phyloP scores from a whole-genome alignment of 768 basidiomycete species.

The Leccinum fibrillosum region DNA sequence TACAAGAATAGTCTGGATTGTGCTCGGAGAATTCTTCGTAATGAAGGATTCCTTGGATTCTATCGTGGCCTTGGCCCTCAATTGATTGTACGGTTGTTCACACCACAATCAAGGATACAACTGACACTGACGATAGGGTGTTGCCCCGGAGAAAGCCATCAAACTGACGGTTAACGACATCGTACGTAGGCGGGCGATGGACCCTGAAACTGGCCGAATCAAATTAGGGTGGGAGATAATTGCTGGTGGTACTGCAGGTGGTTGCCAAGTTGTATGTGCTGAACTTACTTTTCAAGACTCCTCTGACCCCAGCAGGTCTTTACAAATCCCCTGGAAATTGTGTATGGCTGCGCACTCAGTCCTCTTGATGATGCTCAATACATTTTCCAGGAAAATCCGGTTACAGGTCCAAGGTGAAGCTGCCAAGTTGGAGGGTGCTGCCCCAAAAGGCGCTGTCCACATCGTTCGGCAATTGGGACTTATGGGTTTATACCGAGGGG shows the following conservation, averaged over 20 bases:
- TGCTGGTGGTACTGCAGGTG: slow-evolving; percentile 92
- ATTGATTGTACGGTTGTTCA: slow-evolving; percentile 58
- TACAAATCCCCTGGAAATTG: slow-evolving; percentile 96
- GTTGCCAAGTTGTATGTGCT: slow-evolving; percentile 89
- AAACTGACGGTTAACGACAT: slow-evolving; percentile 97
- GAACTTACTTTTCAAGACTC: slow-evolving; percentile 4
- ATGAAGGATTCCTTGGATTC: slow-evolving; percentile 94
- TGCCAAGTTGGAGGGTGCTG: slow-evolving; percentile 78
- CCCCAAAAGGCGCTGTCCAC: slow-evolving; percentile 83
- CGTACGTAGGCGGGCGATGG: slow-evolving; percentile 76
- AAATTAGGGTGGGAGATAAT: slow-evolving; percentile 85
- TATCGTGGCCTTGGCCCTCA: slow-evolving; percentile 96
- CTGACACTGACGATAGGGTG: slow-evolving; percentile 54
- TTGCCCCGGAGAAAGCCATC: slow-evolving; percentile 97
- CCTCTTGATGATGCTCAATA: not conserved
- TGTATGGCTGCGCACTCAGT: slow-evolving; percentile 48
- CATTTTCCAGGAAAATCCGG: slow-evolving; percentile 72
- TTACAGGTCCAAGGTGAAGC: slow-evolving; percentile 95
- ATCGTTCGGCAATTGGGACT: slow-evolving; percentile 92
- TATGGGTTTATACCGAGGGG: slow-evolving; percentile 89
- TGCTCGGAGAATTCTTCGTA: slow-evolving; percentile 87
- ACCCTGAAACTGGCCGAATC: slow-evolving; percentile 96
- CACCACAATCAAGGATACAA: not conserved
- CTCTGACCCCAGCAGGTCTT: slow-evolving; percentile 61
- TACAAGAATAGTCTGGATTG: slow-evolving; percentile 98